These are phyloP conservation scores for Eucalyptus melliodora DNA, from an alignment of 345 rosid genomes.

Conservation along the genomic window DNA sequence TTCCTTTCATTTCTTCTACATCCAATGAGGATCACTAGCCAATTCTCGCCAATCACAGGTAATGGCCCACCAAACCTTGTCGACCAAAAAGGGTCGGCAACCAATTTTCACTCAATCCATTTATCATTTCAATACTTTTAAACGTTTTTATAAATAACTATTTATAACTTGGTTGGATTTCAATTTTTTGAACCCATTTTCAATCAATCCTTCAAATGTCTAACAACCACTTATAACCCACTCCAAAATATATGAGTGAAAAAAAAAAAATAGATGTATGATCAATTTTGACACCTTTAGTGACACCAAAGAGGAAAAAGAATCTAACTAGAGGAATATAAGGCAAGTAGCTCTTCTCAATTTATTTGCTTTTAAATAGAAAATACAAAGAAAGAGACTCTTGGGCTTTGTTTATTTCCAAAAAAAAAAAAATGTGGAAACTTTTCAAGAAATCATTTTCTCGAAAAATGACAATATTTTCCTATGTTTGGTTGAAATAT, in stretches of 20 bases:
- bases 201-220: no score
- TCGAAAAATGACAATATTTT: no score
- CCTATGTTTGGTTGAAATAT: accelerated
- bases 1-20: no score
- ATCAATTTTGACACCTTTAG: not conserved
- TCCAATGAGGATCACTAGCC: accelerated
- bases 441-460: accelerated
- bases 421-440: no score
- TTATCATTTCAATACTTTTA: not conserved
- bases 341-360: not conserved
- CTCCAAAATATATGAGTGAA: not conserved
- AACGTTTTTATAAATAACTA: no score
- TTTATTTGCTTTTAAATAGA: not conserved
- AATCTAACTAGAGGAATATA: not conserved
- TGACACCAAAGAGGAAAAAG: not conserved
- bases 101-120: not conserved
- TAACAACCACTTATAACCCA: not conserved
- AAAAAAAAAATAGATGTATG: not conserved
- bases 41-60: accelerated
- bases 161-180: no score
- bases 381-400: not conserved
- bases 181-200: not conserved
- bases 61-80: not conserved
- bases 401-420: not conserved
- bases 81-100: not conserved